phyloP scores from a whole-genome alignment of 345 rosid species.

The Gossypium raimondii region DNA sequence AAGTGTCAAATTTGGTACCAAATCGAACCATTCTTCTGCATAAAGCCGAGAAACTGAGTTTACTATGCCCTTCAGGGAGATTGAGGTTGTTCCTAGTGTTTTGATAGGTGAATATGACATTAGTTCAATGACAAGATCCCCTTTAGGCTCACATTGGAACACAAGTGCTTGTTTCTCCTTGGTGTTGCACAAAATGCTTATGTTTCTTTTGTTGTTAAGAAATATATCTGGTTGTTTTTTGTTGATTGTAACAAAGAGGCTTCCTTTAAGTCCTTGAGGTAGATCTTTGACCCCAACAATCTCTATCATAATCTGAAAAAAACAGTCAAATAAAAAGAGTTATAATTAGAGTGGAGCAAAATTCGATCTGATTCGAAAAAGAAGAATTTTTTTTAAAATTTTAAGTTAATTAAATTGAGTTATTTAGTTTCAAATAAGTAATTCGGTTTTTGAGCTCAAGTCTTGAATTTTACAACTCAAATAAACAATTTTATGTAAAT shows the following conservation, averaged over 20 bases:
- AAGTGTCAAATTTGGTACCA: slow-evolving; percentile 13
- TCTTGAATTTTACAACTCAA: too few relatives aligned
- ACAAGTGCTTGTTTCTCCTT: slow-evolving; percentile 17
- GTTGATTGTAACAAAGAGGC: slow-evolving; percentile 11
- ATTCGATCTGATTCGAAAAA: too few relatives aligned
- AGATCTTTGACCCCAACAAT: slow-evolving; percentile 14
- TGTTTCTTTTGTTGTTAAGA: slow-evolving; percentile 19
- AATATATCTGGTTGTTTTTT: slow-evolving; percentile 19
- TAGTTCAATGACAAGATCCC: slow-evolving; percentile 29
- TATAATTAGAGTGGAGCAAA: background rate
- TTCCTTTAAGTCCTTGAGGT: background rate
- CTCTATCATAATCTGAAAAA: slow-evolving; percentile 1
- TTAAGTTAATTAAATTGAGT: too few relatives aligned
- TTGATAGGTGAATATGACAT: slow-evolving; percentile 3
- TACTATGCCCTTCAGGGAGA: slow-evolving; percentile 24
- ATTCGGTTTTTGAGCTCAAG: too few relatives aligned
- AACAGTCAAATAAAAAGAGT: background rate
- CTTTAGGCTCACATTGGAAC: slow-evolving; percentile 26
- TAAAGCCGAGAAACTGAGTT: slow-evolving; percentile 21
- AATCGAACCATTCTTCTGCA: slow-evolving; percentile 29
- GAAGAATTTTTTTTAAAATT: too few relatives aligned
- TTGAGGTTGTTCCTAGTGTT: slow-evolving; percentile 20
- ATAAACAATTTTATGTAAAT: too few relatives aligned
- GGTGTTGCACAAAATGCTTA: slow-evolving; percentile 19
- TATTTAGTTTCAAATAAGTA: too few relatives aligned